Conservation (phyloP, 805 yeast genomes). For the Grigorovia yakushimaensis region DNA sequence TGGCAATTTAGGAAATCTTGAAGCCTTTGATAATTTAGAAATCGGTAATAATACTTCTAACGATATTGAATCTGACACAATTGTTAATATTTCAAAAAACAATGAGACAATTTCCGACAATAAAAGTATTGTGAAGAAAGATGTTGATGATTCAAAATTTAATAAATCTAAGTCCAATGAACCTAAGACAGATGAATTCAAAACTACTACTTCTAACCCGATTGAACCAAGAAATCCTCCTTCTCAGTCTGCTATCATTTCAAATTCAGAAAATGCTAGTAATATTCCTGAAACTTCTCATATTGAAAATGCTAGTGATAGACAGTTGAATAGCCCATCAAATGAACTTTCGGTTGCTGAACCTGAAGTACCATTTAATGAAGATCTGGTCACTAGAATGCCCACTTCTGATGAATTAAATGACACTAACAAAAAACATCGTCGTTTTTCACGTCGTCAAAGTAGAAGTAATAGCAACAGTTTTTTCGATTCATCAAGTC, state of each 20-base stretch:
- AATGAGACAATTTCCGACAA: too few relatives aligned
- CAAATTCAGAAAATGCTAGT: background rate
- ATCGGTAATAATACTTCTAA: background rate
- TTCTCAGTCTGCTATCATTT: background rate
- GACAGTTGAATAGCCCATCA: background rate
- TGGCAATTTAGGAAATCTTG: background rate
- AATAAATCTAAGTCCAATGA: too few relatives aligned
- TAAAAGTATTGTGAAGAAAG: too few relatives aligned
- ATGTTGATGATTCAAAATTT: too few relatives aligned
- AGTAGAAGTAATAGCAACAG: background rate
- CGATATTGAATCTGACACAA: background rate
- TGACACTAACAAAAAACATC: background rate
- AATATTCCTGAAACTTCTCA: too few relatives aligned
- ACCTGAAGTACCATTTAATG: constrained; percentile 3
- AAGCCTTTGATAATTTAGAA: background rate
- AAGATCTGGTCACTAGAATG: background rate
- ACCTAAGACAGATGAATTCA: background rate
- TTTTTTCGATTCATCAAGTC: background rate
- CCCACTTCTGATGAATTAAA: background rate
- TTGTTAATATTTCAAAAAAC: too few relatives aligned
- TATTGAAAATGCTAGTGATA: background rate
- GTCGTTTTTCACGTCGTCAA: background rate
- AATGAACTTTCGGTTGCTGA: too few relatives aligned
- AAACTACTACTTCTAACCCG: background rate
- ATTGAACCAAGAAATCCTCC: background rate